Percentiles rank a stretch among this genome's conserved stretches.
phyloP scores from a whole-genome alignment of 305 asterid genomes.

The Plantago coronopus region DNA sequence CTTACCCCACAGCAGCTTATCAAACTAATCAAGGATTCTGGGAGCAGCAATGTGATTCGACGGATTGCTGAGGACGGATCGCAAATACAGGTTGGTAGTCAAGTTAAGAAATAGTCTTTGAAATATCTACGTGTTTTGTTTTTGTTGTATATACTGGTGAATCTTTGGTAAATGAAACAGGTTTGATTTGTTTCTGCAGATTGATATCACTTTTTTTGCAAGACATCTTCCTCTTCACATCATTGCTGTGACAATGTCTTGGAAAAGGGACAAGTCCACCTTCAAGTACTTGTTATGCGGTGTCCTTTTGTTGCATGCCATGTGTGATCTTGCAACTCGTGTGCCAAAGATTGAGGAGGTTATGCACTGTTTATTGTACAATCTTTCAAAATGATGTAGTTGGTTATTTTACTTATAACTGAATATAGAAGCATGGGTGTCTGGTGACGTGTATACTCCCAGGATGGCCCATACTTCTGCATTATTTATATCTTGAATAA shows the following conservation, averaged over 20 bases:
- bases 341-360: conserved; percentile 92
- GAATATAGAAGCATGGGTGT: not conserved
- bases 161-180: not conserved
- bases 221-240: conserved; percentile 87
- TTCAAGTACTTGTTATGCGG: conserved; percentile 91
- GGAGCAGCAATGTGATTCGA: conserved; percentile 45
- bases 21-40: conserved; percentile 77
- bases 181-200: conserved; percentile 45
- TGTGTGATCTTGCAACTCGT: conserved; percentile 89
- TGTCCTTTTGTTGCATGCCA: conserved; percentile 73
- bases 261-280: conserved; percentile 63
- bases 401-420: not conserved
- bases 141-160: not conserved
- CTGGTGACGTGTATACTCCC: no score
- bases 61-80: conserved; percentile 60
- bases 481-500: no score
- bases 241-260: conserved; percentile 70
- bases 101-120: conserved; percentile 9
- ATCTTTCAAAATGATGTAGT: not conserved
- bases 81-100: conserved; percentile 53
- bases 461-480: no score
- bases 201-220: conserved; percentile 76
- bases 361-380: conserved; percentile 21
- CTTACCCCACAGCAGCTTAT: conserved; percentile 77
- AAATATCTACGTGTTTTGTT: not conserved